Evolutionary conservation across 148 eudicot genomes (phyloP).

Genomic region (Camellia sinensis): DNA sequence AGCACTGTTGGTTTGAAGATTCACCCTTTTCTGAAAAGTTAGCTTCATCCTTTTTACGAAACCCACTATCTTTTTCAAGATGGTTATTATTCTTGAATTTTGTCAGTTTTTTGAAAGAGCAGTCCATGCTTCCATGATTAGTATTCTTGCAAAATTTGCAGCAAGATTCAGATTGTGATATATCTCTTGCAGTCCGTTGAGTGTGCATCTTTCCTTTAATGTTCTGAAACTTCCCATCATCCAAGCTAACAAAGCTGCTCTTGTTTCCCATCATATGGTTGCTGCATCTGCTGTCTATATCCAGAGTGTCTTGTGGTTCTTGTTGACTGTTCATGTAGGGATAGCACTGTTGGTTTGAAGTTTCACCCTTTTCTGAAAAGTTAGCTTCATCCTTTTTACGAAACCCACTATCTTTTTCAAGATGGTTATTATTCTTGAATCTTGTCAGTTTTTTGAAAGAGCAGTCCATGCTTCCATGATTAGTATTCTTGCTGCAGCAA

Average conservation of each 20-base stretch:
- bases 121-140: not conserved
- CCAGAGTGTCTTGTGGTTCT: not conserved
- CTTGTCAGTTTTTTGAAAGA: not conserved
- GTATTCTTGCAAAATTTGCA: not conserved
- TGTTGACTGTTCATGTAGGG: not conserved
- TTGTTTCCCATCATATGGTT: not conserved
- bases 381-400: not conserved
- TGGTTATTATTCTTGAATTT: not conserved
- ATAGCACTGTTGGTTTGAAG: not conserved
- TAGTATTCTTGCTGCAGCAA: not conserved
- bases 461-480: not conserved
- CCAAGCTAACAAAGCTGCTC: not conserved
- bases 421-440: not conserved
- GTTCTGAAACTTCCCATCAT: not conserved
- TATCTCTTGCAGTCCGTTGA: too few species aligned
- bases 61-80: not conserved
- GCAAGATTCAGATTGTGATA: not conserved
- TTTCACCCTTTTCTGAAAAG: not conserved
- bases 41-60: not conserved
- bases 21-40: not conserved
- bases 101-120: not conserved
- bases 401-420: not conserved
- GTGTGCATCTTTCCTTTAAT: not conserved
- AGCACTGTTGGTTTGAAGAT: not conserved
- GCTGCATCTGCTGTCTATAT: not conserved